phyloP scores from a whole-genome alignment of 176 grass and related monocot species.

The Dactylis glomerata region DNA sequence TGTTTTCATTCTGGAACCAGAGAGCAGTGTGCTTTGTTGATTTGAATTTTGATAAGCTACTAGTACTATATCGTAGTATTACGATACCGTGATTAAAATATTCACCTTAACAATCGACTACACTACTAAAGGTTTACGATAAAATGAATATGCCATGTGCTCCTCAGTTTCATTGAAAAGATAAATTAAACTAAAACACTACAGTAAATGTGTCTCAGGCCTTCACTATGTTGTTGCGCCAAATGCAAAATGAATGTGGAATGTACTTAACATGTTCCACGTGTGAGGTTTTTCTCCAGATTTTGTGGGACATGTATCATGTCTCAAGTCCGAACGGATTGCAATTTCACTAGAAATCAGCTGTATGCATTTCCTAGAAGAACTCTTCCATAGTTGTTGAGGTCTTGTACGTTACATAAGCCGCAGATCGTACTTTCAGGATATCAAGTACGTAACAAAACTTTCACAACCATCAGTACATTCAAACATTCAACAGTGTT shows the following conservation, averaged over 20 bases:
- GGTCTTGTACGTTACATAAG: neutral
- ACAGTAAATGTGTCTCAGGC: neutral
- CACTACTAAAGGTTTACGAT: neutral
- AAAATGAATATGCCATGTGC: neutral
- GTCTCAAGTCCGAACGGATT: neutral
- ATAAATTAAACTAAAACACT: neutral
- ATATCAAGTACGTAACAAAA: neutral
- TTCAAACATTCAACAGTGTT: slow-evolving; percentile 15
- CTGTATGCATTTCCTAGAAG: neutral
- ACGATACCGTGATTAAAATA: too few relatives aligned
- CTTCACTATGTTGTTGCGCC: neutral
- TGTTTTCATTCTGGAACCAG: too few relatives aligned
- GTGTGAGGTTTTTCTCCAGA: neutral
- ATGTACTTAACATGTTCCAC: neutral
- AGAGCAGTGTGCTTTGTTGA: too few relatives aligned
- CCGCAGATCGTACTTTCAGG: neutral
- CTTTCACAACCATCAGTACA: neutral
- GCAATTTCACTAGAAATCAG: neutral
- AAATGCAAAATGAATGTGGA: neutral
- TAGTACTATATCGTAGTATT: too few relatives aligned
- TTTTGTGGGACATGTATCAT: neutral
- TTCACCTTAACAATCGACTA: too few relatives aligned
- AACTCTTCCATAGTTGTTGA: neutral
- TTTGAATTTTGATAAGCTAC: too few relatives aligned
- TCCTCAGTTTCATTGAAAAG: neutral